phyloP scores from a whole-genome alignment of 2,329 filamentous ascomycete species.

The Paecilomyces fulvus region DNA sequence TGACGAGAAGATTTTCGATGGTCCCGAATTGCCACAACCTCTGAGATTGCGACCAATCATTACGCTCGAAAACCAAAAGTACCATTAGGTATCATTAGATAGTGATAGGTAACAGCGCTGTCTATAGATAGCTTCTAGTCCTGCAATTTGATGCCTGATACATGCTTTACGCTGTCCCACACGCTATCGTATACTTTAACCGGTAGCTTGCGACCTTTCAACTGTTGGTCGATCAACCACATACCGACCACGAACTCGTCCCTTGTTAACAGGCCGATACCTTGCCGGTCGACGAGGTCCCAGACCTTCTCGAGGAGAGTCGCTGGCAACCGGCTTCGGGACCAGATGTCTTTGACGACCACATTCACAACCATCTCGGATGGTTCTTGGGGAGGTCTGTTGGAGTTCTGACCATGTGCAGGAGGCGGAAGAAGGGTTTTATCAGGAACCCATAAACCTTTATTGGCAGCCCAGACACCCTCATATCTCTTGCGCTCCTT shows the following conservation, averaged over 20 bases:
- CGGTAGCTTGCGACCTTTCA: constrained; percentile 41
- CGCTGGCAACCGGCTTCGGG: constrained; percentile 35
- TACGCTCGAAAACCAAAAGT: background rate
- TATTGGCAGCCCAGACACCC: constrained; percentile 44
- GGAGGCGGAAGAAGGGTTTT: constrained; percentile 5
- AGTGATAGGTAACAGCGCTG: background rate
- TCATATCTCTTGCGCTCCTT: constrained; percentile 41
- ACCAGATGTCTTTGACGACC: constrained; percentile 42
- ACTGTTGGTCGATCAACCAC: constrained; percentile 42
- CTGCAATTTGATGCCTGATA: constrained; percentile 28
- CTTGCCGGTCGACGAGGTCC: constrained; percentile 36
- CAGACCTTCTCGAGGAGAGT: constrained; percentile 36
- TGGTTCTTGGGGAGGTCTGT: constrained; percentile 14
- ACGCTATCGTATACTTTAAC: constrained; percentile 37
- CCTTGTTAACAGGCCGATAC: constrained; percentile 28
- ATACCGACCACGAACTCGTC: constrained; percentile 44
- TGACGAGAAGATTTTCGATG: too few relatives aligned
- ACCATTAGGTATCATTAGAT: background rate
- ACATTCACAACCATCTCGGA: constrained; percentile 37
- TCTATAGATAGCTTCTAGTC: background rate
- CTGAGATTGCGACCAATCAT: background rate
- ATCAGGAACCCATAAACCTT: constrained; percentile 29
- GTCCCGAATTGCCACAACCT: too few relatives aligned
- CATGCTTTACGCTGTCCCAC: constrained; percentile 38
- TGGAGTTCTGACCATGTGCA: constrained; percentile 4